phyloP scores from a whole-genome alignment of 176 grass and related monocot genomes.

The Leersia perrieri region DNA sequence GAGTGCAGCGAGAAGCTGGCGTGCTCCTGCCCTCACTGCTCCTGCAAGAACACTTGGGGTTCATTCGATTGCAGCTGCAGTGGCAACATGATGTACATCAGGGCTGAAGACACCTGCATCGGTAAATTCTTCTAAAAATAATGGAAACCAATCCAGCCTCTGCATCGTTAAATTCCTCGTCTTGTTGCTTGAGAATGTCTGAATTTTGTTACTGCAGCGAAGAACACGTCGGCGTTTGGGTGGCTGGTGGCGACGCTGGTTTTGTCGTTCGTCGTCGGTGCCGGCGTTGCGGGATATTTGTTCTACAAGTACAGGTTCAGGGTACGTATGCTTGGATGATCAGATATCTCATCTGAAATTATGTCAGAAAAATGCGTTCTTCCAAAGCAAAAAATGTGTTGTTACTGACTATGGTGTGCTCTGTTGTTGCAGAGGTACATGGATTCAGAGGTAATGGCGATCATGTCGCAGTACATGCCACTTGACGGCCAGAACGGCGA shows the following conservation, averaged over 20 bases:
- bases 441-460: conserved; percentile 78
- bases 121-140: conserved; percentile 31
- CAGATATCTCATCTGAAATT: neutral
- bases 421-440: conserved; percentile 66
- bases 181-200: neutral
- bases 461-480: conserved; percentile 97
- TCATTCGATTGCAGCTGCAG: conserved; percentile 83
- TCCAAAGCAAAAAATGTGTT: neutral
- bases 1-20: conserved; percentile 78
- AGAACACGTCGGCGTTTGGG: conserved; percentile 50
- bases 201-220: conserved; percentile 32
- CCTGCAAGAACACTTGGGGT: conserved; percentile 81
- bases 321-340: conserved; percentile 48
- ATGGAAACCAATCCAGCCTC: neutral
- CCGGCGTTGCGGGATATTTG: conserved; percentile 52
- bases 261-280: conserved; percentile 54
- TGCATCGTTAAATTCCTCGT: neutral
- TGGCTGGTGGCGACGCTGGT: conserved; percentile 53
- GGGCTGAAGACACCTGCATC: conserved; percentile 77
- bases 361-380: neutral
- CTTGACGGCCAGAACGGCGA: conserved; percentile 60
- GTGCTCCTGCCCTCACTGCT: conserved; percentile 71
- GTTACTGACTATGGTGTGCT: neutral
- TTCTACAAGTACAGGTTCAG: conserved; percentile 96
- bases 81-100: conserved; percentile 55